Conservation (phyloP, 805 yeast species). For the Clavispora asparagi region DNA sequence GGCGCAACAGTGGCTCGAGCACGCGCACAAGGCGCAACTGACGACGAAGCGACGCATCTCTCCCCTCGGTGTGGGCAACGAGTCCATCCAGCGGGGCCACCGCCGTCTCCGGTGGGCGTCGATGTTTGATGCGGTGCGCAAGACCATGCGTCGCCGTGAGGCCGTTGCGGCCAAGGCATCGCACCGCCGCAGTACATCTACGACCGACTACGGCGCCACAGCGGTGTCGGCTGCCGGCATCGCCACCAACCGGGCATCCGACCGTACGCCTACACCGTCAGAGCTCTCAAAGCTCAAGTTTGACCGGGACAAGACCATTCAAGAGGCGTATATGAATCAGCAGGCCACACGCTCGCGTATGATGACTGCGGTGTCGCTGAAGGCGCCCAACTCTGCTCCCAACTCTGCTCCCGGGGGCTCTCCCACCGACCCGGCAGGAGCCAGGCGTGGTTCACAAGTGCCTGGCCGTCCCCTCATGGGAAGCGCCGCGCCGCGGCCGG, state of each 20-base stretch:
- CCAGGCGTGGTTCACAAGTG: slow-evolving; percentile 4
- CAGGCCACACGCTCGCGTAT: slow-evolving; percentile 38
- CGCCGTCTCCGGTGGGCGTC: slow-evolving; percentile 90
- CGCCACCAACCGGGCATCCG: slow-evolving; percentile 24
- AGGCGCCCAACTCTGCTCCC: slow-evolving; percentile 1
- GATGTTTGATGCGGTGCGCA: slow-evolving; percentile 92
- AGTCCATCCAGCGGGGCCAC: slow-evolving; percentile 91
- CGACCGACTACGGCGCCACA: neutral
- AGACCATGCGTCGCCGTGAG: slow-evolving; percentile 85
- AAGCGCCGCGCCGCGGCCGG: neutral
- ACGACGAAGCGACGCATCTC: slow-evolving; percentile 84
- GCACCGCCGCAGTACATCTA: slow-evolving; percentile 14
- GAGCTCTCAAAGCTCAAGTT: slow-evolving; percentile 78
- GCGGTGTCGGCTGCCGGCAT: neutral
- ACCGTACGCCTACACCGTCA: slow-evolving; percentile 63
- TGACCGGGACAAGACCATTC: slow-evolving; percentile 81
- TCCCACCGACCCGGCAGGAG: neutral
- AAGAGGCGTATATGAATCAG: slow-evolving; percentile 60
- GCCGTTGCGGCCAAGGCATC: slow-evolving; percentile 39
- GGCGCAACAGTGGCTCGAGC: slow-evolving; percentile 90
- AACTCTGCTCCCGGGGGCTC: neutral
- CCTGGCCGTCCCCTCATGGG: slow-evolving; percentile 2
- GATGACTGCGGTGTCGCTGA: slow-evolving; percentile 38
- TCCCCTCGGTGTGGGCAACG: slow-evolving; percentile 90
- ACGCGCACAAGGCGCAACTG: slow-evolving; percentile 83